These are phyloP conservation scores for Zygosaccharomyces sapae DNA, from an alignment of 1,139 yeast species.

Conservation along the genomic window DNA sequence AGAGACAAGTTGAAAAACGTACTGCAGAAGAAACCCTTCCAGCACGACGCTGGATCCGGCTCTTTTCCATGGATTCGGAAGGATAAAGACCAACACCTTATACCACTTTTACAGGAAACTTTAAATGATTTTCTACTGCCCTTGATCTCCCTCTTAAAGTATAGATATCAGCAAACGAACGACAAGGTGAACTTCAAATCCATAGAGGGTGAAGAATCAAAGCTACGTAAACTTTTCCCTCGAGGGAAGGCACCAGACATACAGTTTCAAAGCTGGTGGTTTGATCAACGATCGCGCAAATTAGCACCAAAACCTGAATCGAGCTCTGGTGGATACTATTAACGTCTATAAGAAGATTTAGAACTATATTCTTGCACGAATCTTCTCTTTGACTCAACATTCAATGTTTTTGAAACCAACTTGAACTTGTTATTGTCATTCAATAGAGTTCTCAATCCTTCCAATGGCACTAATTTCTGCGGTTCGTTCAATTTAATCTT, in stretches of 20 bases:
- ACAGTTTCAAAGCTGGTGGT: slow-evolving; percentile 24
- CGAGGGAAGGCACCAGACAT: slow-evolving; percentile 27
- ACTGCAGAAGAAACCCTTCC: slow-evolving; percentile 8
- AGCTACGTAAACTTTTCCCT: slow-evolving; percentile 23
- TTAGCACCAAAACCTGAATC: slow-evolving; percentile 7
- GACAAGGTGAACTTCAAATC: slow-evolving; percentile 28
- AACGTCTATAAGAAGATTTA: slow-evolving; percentile 7
- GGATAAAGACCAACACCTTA: slow-evolving; percentile 9
- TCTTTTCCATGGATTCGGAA: slow-evolving; percentile 2
- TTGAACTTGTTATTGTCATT: slow-evolving; percentile 42
- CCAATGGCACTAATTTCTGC: slow-evolving; percentile 26
- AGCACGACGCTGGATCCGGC: neutral
- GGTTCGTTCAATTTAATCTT: slow-evolving; percentile 31
- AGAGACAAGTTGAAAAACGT: slow-evolving; percentile 13
- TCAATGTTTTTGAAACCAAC: slow-evolving; percentile 37
- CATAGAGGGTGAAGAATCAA: slow-evolving; percentile 17
- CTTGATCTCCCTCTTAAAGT: slow-evolving; percentile 24
- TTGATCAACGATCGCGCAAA: slow-evolving; percentile 9
- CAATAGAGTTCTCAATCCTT: slow-evolving; percentile 36
- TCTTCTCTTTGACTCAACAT: slow-evolving; percentile 32
- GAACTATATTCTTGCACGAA: slow-evolving; percentile 34
- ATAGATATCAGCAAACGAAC: slow-evolving; percentile 31
- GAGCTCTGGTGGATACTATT: slow-evolving; percentile 9
- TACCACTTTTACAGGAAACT: slow-evolving; percentile 21
- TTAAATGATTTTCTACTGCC: slow-evolving; percentile 32